Evolutionary conservation across 306 rosid species (phyloP), one percentile per base, ranked within the genome.

Genomic region (Vachellia pachyceras): DNA sequence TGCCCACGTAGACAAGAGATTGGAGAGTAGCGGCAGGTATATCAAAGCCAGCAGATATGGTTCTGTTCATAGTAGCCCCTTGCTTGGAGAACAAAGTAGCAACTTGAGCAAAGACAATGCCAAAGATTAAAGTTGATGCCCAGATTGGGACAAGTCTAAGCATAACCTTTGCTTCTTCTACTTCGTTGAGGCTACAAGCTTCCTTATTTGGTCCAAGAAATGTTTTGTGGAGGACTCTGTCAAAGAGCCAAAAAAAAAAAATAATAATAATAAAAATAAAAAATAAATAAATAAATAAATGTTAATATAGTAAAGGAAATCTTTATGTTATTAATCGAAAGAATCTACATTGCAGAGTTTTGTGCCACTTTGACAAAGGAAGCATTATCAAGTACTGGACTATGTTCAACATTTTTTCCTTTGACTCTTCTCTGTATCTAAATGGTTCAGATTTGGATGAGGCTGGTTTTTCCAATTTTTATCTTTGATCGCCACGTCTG

Each of bases 111-210:
- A 79, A 84, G 33, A 79, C 88, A 39, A 88, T 3, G 20, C 80
- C 89, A 73, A 67, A 67, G 22, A 40, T 9, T 44, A 67, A 18
- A n/a, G 17, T 40, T 1, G 88, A 70, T 37, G 76, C 80, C 89
- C 87, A 86, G 17, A 88, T 82, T 5, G 91, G 91, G 64, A 79
- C 5, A 41, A 88, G 86, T 80, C 88, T 72, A 54, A 88, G 87
- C 42, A 85, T 65, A 2, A 86, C 83, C 36, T 84, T 88, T 29
- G 88, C 91, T 68, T 86, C 89, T 75, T 86, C 89, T 55, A 86
- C 88, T 73, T 86, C 88, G 6, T 33, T 20, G 3, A 77, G 25
- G 55, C 77, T 79, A 64, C 91, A 86, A 22, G 72, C 33, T n/a
- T 67, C 15, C 50, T 37, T 29, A 4, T 18, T 20, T n/a, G 29